A percentile compares a stretch with the other conserved stretches of the same genome.
Conservation (phyloP, 768 basidiomycete genomes). For the Russula emetica region DNA sequence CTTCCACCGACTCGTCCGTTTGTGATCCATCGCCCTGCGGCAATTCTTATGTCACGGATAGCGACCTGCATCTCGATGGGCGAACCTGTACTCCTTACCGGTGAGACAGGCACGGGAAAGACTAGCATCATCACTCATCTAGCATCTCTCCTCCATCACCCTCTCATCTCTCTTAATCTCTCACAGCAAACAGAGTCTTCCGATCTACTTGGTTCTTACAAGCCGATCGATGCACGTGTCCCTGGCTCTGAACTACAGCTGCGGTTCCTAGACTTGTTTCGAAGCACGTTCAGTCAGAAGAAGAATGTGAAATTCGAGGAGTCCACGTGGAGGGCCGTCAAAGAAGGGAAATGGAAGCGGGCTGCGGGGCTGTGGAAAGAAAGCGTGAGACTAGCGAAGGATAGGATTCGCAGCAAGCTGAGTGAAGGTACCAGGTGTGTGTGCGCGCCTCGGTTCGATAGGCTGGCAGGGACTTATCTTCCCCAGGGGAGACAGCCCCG, state of each 20-base stretch:
- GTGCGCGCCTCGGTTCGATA: slow-evolving; percentile 17
- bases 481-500: slow-evolving; percentile 25
- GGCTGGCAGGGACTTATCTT: slow-evolving; percentile 1
- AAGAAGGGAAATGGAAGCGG: slow-evolving; percentile 81
- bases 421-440: slow-evolving; percentile 31
- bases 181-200: slow-evolving; percentile 96
- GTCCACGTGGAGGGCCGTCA: slow-evolving; percentile 74
- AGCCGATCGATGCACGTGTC: slow-evolving; percentile 85
- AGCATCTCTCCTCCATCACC: slow-evolving; percentile 67
- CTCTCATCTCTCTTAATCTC: slow-evolving; percentile 84
- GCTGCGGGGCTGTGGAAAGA: slow-evolving; percentile 82
- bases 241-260: slow-evolving; percentile 68
- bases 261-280: slow-evolving; percentile 76
- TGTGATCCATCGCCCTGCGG: slow-evolving; percentile 83
- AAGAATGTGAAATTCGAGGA: slow-evolving; percentile 86
- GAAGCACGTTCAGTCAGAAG: slow-evolving; percentile 79
- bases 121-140: slow-evolving; percentile 89
- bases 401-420: slow-evolving; percentile 47
- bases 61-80: slow-evolving; percentile 61
- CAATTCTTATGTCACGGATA: slow-evolving; percentile 74
- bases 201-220: slow-evolving; percentile 92
- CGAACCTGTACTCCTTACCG: slow-evolving; percentile 88
- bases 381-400: slow-evolving; percentile 61
- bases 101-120: slow-evolving; percentile 99
- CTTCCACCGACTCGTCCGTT: slow-evolving; percentile 55